Evolutionary conservation across 768 basidiomycete species (phyloP).

Genomic region (Lentinula guzmanii): DNA sequence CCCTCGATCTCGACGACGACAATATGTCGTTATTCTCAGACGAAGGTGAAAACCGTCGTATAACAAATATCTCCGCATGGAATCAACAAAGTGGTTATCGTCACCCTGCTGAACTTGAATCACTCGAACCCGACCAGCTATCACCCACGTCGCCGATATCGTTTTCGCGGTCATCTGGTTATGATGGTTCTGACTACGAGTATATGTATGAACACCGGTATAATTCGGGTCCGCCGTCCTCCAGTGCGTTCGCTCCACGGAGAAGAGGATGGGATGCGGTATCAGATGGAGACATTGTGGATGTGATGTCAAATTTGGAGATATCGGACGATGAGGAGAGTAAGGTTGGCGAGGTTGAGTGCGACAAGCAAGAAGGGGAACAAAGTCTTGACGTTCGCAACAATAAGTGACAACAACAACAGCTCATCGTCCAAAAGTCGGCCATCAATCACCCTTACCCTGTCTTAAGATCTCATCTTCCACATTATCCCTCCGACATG

Average conservation of each 20-base stretch:
- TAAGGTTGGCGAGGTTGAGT: not conserved
- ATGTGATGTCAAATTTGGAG: not conserved
- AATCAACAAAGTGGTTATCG: not conserved
- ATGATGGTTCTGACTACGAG: not conserved
- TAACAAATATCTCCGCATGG: not conserved
- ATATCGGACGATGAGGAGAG: not conserved
- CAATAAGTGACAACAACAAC: not conserved
- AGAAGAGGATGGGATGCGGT: not conserved
- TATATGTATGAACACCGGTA: not conserved
- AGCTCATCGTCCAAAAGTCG: not conserved
- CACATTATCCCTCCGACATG: too few species aligned
- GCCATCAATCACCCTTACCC: too few species aligned
- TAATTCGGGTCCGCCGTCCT: not conserved
- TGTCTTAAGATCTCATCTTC: too few species aligned
- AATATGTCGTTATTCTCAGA: not conserved
- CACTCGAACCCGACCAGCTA: not conserved
- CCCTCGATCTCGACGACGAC: not conserved
- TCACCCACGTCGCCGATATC: not conserved
- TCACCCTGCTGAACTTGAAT: conserved; percentile 2
- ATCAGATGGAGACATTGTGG: not conserved
- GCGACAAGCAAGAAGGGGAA: not conserved
- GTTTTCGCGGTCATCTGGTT: not conserved
- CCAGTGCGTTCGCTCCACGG: not conserved
- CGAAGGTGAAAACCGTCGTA: not conserved
- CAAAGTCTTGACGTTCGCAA: not conserved